Evolutionary conservation across 805 yeast genomes (phyloP).

Genomic region (Yamadazyma paraphyllophila): DNA sequence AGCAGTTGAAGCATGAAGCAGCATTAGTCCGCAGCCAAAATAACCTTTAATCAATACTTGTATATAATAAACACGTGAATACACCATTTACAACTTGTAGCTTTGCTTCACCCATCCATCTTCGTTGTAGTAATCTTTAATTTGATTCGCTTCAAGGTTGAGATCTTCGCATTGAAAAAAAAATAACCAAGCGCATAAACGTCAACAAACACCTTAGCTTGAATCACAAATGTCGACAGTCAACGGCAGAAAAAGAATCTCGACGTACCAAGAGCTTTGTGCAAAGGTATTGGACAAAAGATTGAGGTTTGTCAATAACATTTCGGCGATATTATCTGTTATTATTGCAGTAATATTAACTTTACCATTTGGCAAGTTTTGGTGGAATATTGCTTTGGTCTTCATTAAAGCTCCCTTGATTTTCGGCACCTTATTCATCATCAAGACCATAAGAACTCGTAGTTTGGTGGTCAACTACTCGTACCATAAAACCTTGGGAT

Average conservation of each 20-base stretch:
- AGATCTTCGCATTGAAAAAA: slow-evolving; percentile 4
- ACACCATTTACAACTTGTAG: background rate
- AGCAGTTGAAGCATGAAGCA: slow-evolving; percentile 36
- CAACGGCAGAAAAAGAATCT: slow-evolving; percentile 4
- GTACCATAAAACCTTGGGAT: slow-evolving; percentile 30
- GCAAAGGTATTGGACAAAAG: slow-evolving; percentile 32
- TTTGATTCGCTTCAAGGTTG: background rate
- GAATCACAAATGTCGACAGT: background rate
- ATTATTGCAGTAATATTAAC: slow-evolving; percentile 21
- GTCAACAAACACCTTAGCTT: too few species aligned
- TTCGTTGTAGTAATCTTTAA: too few species aligned
- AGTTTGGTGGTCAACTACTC: slow-evolving; percentile 32
- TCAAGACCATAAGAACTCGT: slow-evolving; percentile 24
- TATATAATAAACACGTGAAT: slow-evolving; percentile 1
- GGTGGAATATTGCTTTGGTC: slow-evolving; percentile 29
- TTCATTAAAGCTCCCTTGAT: slow-evolving; percentile 29
- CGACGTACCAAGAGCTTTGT: slow-evolving; percentile 21
- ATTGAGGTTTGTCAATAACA: slow-evolving; percentile 33
- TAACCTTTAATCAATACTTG: background rate
- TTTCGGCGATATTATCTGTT: slow-evolving; percentile 27
- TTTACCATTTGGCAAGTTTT: slow-evolving; percentile 28
- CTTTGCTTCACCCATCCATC: background rate
- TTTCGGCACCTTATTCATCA: slow-evolving; percentile 24
- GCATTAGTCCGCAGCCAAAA: slow-evolving; percentile 19
- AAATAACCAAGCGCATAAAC: background rate